Base-by-base conservation (phyloP, 2,329 filamentous ascomycete species). In the Metarhizium robertsii region DNA sequence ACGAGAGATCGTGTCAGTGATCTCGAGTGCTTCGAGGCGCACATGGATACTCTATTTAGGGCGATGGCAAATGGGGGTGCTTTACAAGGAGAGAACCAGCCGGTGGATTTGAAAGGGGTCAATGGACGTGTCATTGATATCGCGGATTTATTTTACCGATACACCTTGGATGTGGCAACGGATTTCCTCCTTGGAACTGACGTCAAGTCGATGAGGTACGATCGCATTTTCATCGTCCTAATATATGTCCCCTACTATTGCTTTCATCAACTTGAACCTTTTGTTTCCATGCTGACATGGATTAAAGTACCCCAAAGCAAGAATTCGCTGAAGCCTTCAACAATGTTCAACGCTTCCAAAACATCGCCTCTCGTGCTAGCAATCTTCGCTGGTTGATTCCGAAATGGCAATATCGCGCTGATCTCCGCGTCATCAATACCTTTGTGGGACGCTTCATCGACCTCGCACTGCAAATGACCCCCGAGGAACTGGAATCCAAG, bases 151-250 rank as follows among this genome's bases (percentile, higher is more conserved):
- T 87, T 96, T 71, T 95, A 90, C 74, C 79, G 88, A n/a, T 87
- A 86, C 65, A 92, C 90, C 0, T 78, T 96, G 32, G 92, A 96
- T 69, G 85, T 88, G 7, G 84, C 89, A 2, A 96, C 91, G 0
- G 88, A 95, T 62, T 96, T 96, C 67, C 73, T 96, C 32, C 80
- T 96, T 2, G 92, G 92, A 3, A 77, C 84, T 58, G 87, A 87
- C 59, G 86, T 92, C 20, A 81, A 80, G 64, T 80, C 78, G 34
- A 70, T 84, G n/a, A 76, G 74, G 78, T 80, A 64, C 65, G 62
- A 20, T 11, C 10, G 20, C 14, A 50, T 18, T 38, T 20, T 4
- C 25, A 3, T 58, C 63, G 57, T 1, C 1, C 3, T 16, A 14
- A 38, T 20, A 32, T 30, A 10, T 5, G 4, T 38, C 11, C n/a